Conservation (phyloP, 306 rosid genomes). For the Cajanus cajan region DNA sequence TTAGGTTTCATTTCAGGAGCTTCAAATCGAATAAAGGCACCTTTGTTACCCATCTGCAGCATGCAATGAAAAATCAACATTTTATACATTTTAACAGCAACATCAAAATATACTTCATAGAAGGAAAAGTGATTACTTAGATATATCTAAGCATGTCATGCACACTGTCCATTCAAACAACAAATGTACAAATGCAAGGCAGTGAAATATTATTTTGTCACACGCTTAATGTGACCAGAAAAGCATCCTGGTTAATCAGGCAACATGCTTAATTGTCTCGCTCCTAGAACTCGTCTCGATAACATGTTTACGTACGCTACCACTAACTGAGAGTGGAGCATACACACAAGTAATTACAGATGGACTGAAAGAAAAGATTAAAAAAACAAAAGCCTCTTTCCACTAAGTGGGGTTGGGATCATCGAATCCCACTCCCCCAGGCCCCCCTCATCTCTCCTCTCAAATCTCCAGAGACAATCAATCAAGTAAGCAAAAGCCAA, state of each 20-base stretch:
- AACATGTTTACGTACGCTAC: background rate
- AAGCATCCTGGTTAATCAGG: background rate
- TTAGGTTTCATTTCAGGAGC: conserved; percentile 88
- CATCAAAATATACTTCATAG: background rate
- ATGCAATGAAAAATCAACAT: conserved; percentile 22
- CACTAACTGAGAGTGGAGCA: background rate
- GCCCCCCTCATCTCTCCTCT: background rate
- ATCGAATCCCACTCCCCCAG: background rate
- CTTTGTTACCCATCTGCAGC: conserved; percentile 98
- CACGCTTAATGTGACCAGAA: background rate
- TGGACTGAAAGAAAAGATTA: background rate
- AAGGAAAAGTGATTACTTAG: background rate
- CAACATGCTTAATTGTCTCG: background rate
- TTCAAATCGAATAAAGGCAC: conserved; percentile 96
- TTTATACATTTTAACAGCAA: background rate
- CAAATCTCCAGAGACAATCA: background rate
- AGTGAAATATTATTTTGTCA: background rate
- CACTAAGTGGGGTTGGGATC: background rate
- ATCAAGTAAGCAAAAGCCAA: conserved; percentile 2
- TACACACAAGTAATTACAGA: background rate
- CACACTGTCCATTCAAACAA: conserved; percentile 1
- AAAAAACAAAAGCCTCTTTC: background rate
- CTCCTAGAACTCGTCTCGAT: background rate
- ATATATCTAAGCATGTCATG: conserved; percentile 2
- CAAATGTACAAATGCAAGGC: background rate